Evolutionary conservation across 345 rosid genomes (phyloP), one percentile per base, ranked within the genome.

Genomic region (Gynandropsis gynandra): DNA sequence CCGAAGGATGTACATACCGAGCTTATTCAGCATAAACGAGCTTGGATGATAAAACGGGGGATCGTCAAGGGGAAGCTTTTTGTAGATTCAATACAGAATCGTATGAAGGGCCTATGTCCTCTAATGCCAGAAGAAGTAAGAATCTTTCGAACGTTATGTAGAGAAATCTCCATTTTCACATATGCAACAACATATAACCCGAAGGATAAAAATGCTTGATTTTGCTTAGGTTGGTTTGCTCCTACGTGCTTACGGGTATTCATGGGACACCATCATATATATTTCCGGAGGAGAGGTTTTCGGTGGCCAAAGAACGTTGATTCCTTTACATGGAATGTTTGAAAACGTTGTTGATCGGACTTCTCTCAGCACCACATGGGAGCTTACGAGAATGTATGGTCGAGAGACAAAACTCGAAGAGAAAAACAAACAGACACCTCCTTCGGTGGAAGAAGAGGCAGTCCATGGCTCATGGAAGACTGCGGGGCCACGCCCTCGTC

Each of bases 221-320:
- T 42, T 59, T 50, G 50, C 50, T 9, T 77, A 90, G 98, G 81
- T 92, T 64, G 98, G 96, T 35, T 79, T 92, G 65, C 89, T 92
- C 62, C 84, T 92, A 65, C 80, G 96, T 56, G 98, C 95, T 46
- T 80, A 84, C 40, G 98, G 98, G 58, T 92, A 92, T 63, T 50
- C 96, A 13, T 76, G 85, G 81, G 98, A 87, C 67, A 84, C 96
- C 1, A 71, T 82, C 27, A 74, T 92, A 52, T 92, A 87, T 47
- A 83, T 92, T 4, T 74, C 98, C 0, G 95, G 98, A 4, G 98
- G 96, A 58, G 98, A 92, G 74, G 89, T 90, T 11, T 87, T 87
- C 62, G 96, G 95, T 7, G 98, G 98, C 56, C 98, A 92, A 54
- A 77, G 98, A 75, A 82, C 79, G 15, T 40, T 87, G 51, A 80